phyloP scores from a whole-genome alignment of 1,284 basidiomycete species.

The Papiliotrema fonsecae region DNA sequence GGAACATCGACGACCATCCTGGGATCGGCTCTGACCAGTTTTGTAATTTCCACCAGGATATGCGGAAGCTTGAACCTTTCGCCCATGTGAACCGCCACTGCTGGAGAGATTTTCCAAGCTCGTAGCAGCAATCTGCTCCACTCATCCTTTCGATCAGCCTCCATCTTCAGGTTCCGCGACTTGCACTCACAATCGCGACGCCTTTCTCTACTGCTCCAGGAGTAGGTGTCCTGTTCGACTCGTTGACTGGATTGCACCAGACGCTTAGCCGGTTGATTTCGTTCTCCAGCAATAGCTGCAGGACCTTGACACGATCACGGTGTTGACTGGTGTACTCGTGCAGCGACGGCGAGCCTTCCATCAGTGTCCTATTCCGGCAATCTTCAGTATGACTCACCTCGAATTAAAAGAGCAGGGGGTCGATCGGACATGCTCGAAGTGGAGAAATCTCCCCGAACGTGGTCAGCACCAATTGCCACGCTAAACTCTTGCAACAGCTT shows the following conservation, averaged over 20 bases:
- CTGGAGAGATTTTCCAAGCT: slow-evolving; percentile 79
- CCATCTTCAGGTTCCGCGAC: background rate
- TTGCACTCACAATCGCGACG: slow-evolving; percentile 56
- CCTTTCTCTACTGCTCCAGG: slow-evolving; percentile 49
- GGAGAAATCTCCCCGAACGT: slow-evolving; percentile 59
- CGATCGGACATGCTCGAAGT: slow-evolving; percentile 65
- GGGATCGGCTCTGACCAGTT: slow-evolving; percentile 70
- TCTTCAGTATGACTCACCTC: slow-evolving; percentile 19
- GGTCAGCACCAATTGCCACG: slow-evolving; percentile 68
- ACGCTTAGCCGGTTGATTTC: slow-evolving; percentile 81
- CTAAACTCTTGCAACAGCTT: slow-evolving; percentile 80
- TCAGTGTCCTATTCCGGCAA: background rate
- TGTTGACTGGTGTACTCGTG: slow-evolving; percentile 60
- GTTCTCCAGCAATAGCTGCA: slow-evolving; percentile 81
- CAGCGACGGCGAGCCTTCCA: slow-evolving; percentile 32
- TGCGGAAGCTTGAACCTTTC: slow-evolving; percentile 73
- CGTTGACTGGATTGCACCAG: slow-evolving; percentile 85
- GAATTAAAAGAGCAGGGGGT: slow-evolving; percentile 49
- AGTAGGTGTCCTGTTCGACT: slow-evolving; percentile 55
- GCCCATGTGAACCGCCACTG: slow-evolving; percentile 74
- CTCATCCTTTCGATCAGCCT: slow-evolving; percentile 52
- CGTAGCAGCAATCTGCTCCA: slow-evolving; percentile 68
- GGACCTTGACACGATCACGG: slow-evolving; percentile 62
- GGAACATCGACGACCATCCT: slow-evolving; percentile 66
- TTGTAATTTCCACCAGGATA: slow-evolving; percentile 65